Base-by-base conservation (phyloP, 1,139 yeast genomes). In the Saccharomyces pastorianus region DNA sequence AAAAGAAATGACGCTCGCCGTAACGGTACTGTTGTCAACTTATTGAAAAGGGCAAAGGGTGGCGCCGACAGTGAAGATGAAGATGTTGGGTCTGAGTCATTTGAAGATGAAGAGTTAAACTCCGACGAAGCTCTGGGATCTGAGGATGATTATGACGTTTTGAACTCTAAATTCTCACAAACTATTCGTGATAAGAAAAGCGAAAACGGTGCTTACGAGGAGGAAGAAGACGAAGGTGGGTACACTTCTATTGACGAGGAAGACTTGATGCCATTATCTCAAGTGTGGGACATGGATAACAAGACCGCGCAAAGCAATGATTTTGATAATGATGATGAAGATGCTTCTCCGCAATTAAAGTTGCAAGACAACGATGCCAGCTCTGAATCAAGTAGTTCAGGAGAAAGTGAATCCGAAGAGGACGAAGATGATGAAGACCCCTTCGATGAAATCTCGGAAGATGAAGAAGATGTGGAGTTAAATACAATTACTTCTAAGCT, bases 231-330 rank as follows among this genome's bases (percentile, higher is more conserved):
- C 47, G 73, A 76, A 51, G 69, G 73, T 51, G 76, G 77, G 11
- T 70, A 77, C 60, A 71, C 76, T 23, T 75, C 79, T 57, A 70
- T 84, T 50, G 96, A 90, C 63, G 96, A 88, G 67, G 74, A 73
- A 41, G 87, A 88, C 62, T 75, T 90, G 56, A 80, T 87, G 53
- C 80, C 95, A 0, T 75, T 90, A 50, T 86, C 96, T 6, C 90
- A 85, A 61, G 91, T 88, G 5, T 90, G 96, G 96, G 97, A 87
- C 68, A 70, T 83, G 73, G 95, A 87, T 66, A 90, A 83, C 38
- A 72, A 69, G 47, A 83, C 50, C 17, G 62, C 60, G 8, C 59
- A 62, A 28, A 54, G 53, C 4, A 57, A 63, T 1, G 23, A 20
- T 20, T 20, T 20, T 11, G 81, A 77, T 6, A 69, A 75, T 50